phyloP scores from a whole-genome alignment of 225 moss, liverwort and hornwort species.

The Pseudisothecium myosuroides region DNA sequence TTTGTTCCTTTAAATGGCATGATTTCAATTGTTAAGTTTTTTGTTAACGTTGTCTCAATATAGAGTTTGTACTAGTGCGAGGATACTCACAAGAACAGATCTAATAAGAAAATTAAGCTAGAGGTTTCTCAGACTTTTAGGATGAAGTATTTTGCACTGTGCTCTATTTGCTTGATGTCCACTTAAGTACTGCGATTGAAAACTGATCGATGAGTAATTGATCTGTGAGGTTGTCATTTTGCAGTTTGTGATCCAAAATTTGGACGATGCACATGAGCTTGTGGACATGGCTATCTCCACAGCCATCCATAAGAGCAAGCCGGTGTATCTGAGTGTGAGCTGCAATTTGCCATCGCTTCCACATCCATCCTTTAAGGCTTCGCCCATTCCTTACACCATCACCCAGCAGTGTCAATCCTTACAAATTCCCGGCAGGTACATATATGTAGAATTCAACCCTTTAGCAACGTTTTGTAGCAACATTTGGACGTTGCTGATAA shows the following conservation, averaged over 20 bases:
- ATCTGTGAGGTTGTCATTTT: not conserved
- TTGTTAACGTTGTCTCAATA: too few species aligned
- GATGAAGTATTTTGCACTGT: not conserved
- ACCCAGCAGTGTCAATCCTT: not conserved
- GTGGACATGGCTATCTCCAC: constrained; percentile 63
- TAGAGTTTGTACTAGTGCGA: not conserved
- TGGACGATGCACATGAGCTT: constrained; percentile 64
- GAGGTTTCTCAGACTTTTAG: not conserved
- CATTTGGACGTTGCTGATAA: too few species aligned
- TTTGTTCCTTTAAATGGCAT: not conserved
- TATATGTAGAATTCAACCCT: too few species aligned
- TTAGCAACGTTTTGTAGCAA: too few species aligned
- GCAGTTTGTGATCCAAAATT: not conserved
- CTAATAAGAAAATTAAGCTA: not conserved
- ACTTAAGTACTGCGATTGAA: not conserved
- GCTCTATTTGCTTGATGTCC: not conserved
- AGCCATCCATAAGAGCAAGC: constrained; percentile 60
- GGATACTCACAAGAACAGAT: not conserved
- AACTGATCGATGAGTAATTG: not conserved
- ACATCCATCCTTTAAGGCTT: constrained; percentile 48
- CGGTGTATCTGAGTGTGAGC: constrained; percentile 78
- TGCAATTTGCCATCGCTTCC: constrained; percentile 67
- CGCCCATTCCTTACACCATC: not conserved
- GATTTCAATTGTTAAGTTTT: not conserved
- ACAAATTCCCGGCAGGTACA: not conserved